Base-by-base conservation (phyloP, 2,329 filamentous ascomycete genomes). In the Apiospora malaysiana region DNA sequence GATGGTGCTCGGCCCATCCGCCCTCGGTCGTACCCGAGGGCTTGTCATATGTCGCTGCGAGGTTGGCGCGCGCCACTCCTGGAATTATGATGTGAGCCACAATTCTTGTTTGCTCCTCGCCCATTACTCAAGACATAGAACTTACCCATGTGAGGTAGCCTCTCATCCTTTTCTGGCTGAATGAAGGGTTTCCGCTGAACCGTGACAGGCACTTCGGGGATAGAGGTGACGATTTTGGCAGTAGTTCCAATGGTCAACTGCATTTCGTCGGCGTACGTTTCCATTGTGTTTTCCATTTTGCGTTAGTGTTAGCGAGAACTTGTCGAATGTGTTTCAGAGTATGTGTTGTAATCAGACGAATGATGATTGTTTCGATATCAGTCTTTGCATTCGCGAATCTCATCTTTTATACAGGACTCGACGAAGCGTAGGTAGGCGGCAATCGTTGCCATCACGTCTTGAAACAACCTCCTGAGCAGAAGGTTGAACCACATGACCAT, bases 1-100 rank as follows among this genome's bases (percentile, higher is more conserved):
- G 73, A 63, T 82, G 80, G 0, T 71, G 70, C 25, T 72, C 72
- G 1, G 78, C 78, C 79, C 79, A 82, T 23, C 74, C 75, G 23
- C 77, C 71, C 18, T 78, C 76, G 10, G 78, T 78, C 14, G 81
- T 82, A 8, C 81, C 81, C 12, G 79, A 71, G 0, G 81, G 81
- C 47, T 78, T 74, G 9, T 80, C 77, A 45, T 78, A 77, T 0
- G 79, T 78, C 12, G 81, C 77, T 1, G 81, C 81, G 49, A 81
- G 72, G 47, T 81, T 83, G n/a, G 76, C 80, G 27, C 81, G 73
- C 7, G 80, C 75, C 18, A 79, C 81, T 12, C 47, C 47, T 49
- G 47, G 14, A 23, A 14, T 25, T 7, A 6, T 21, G 5, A 25
- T 25, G 23, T 69, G 4, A 63, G 49, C 27, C 43, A 40, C 18